Conservation (phyloP, 116 monocot species). For the Papilionanthe hybrid region DNA sequence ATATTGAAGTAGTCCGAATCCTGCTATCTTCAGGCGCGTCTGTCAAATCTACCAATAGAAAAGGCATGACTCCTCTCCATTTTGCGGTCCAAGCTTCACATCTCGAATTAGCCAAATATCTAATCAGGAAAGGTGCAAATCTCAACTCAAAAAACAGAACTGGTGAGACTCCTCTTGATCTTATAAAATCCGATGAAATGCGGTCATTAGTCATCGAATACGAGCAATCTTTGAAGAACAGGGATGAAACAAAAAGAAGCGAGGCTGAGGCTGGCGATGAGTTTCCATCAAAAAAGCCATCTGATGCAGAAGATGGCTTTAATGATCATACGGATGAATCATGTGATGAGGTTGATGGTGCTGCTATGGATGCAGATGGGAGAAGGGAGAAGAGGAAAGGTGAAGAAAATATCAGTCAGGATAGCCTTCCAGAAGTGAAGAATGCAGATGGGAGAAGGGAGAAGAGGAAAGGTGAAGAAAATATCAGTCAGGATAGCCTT, state of each 20-base stretch:
- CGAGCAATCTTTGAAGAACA: slow-evolving; percentile 30
- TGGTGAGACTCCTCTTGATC: slow-evolving; percentile 60
- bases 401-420: slow-evolving; percentile 26
- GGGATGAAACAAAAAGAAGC: neutral
- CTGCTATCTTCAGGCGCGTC: slow-evolving; percentile 62
- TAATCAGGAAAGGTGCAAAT: slow-evolving; percentile 65
- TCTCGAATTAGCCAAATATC: slow-evolving; percentile 63
- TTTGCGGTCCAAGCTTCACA: slow-evolving; percentile 77
- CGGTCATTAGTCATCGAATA: slow-evolving; percentile 32
- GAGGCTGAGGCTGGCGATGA: neutral
- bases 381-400: slow-evolving; percentile 37
- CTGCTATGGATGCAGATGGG: slow-evolving; percentile 6
- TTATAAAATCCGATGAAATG: slow-evolving; percentile 52
- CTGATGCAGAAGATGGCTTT: slow-evolving; percentile 10
- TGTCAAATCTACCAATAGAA: slow-evolving; percentile 64
- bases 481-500: slow-evolving; percentile 10
- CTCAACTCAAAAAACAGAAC: slow-evolving; percentile 59
- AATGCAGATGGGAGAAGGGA: slow-evolving; percentile 23
- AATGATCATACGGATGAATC: neutral
- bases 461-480: slow-evolving; percentile 49
- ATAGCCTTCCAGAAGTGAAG: slow-evolving; percentile 26
- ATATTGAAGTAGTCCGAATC: slow-evolving; percentile 52
- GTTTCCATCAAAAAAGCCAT: neutral
- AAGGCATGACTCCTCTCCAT: slow-evolving; percentile 83
- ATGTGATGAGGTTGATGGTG: no score